phyloP scores from a whole-genome alignment of 257 asterid species.

The Primulina huaijiensis region DNA sequence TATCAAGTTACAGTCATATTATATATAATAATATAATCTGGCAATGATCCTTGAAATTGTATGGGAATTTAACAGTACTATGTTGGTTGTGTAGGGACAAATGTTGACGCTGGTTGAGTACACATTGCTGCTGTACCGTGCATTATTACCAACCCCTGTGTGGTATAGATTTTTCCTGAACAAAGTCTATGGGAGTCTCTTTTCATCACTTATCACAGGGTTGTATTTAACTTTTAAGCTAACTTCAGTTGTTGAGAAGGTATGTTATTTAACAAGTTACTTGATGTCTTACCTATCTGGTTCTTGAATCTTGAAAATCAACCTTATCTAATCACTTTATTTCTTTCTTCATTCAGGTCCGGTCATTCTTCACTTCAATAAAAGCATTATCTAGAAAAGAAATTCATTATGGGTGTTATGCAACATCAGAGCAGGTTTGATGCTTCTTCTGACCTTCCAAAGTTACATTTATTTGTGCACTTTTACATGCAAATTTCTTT shows the following conservation, averaged over 20 bases:
- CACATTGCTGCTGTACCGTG: conserved; percentile 79
- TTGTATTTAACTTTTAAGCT: conserved; percentile 87
- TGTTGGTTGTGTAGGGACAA: conserved; percentile 62
- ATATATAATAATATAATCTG: conserved; percentile 10
- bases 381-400: conserved; percentile 74
- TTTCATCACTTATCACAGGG: conserved; percentile 82
- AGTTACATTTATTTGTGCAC: not conserved
- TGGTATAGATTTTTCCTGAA: conserved; percentile 93
- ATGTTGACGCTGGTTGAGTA: conserved; percentile 87
- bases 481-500: not conserved
- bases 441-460: conserved; percentile 7
- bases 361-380: conserved; percentile 58
- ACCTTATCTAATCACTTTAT: conserved; percentile 7
- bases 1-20: not conserved
- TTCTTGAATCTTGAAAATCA: conserved; percentile 2
- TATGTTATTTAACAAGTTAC: conserved; percentile 31
- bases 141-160: conserved; percentile 84
- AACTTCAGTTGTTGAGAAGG: conserved; percentile 80
- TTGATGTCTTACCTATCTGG: conserved; percentile 17
- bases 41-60: conserved; percentile 13
- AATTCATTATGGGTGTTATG: conserved; percentile 68
- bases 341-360: conserved; percentile 46
- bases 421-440: conserved; percentile 79
- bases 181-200: conserved; percentile 88
- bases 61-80: conserved; percentile 22